Evolutionary conservation across 306 rosid genomes (phyloP).

Genomic region (Prunus persica): Prunus_persica_NCBIv2 NC_034010.1:29922501-29923000

Average conservation of each 20-base stretch:
- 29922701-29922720: not conserved
- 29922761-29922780: not conserved
- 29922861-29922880: not conserved
- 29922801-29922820: not conserved
- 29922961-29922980: not conserved
- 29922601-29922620: conserved; percentile 2
- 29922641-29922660: not conserved
- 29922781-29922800: not conserved
- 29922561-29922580: not conserved
- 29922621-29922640: not conserved
- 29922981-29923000: not conserved
- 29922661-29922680: not conserved
- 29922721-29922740: too few relatives aligned
- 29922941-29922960: not conserved
- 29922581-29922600: not conserved
- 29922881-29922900: not conserved
- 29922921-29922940: not conserved
- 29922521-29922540: not conserved
- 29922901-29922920: not conserved
- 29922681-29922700: not conserved
- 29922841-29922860: not conserved
- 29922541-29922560: not conserved
- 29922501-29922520: not conserved
- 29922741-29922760: not conserved
- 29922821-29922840: not conserved